A percentile compares a stretch with the other conserved stretches of the same genome.
phyloP scores from a whole-genome alignment of 495 filamentous ascomycete species.

The Cercophora sp. region DNA sequence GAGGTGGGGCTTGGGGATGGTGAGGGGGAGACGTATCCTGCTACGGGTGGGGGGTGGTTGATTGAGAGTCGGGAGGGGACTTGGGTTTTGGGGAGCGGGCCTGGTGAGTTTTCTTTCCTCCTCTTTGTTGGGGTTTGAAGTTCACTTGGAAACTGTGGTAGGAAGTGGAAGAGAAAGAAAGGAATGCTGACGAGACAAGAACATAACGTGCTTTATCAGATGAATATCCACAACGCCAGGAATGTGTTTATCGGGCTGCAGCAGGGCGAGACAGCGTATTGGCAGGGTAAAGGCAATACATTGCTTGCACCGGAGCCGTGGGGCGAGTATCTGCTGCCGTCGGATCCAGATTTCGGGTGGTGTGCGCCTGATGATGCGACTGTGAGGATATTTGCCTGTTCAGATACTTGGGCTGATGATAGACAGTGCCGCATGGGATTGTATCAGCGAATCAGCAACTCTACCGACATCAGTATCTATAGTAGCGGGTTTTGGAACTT shows the following conservation, averaged over 20 bases:
- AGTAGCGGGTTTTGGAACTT: slow-evolving; percentile 51
- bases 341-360: slow-evolving; percentile 47
- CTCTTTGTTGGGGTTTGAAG: too few relatives aligned
- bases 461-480: slow-evolving; percentile 43
- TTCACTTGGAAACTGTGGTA: too few relatives aligned
- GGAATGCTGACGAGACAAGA: slow-evolving; percentile 19
- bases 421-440: slow-evolving; percentile 43
- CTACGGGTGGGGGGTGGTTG: slow-evolving; percentile 12
- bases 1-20: background rate
- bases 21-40: background rate
- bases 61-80: slow-evolving; percentile 17
- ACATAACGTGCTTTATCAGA: slow-evolving; percentile 46
- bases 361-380: slow-evolving; percentile 36
- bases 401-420: background rate
- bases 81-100: slow-evolving; percentile 20
- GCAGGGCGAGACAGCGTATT: slow-evolving; percentile 47
- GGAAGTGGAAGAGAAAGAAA: background rate
- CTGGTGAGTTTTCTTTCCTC: slow-evolving; percentile 6
- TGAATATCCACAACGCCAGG: slow-evolving; percentile 44
- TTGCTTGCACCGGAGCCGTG: slow-evolving; percentile 44
- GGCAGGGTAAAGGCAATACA: slow-evolving; percentile 39
- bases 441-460: slow-evolving; percentile 40
- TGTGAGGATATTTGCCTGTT: background rate
- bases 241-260: slow-evolving; percentile 45
- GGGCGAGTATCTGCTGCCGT: slow-evolving; percentile 24